Conservation (phyloP, 352 stramenopile species). For the Globisporangium rhizosaccharum region DNA sequence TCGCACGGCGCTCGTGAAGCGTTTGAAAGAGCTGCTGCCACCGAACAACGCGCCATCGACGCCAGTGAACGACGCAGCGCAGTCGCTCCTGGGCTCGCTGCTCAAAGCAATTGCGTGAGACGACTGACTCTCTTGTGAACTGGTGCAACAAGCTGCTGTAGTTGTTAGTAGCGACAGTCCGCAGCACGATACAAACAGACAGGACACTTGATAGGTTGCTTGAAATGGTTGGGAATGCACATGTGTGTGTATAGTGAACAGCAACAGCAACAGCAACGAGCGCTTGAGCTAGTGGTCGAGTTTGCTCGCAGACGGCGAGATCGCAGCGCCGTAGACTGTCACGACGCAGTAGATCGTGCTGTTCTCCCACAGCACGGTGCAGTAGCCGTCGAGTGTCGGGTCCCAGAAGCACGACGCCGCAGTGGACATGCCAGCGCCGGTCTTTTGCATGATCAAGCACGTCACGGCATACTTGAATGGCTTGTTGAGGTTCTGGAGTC, state of each 20-base stretch:
- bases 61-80: conserved; percentile 42
- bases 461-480: conserved; percentile 84
- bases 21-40: conserved; percentile 26
- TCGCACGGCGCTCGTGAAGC: conserved; percentile 24
- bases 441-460: conserved; percentile 86
- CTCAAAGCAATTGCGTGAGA: conserved; percentile 16
- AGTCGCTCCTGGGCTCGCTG: conserved; percentile 42
- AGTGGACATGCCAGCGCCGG: conserved; percentile 60
- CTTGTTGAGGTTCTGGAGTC: conserved; percentile 84
- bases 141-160: not conserved
- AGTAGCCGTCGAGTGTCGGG: conserved; percentile 68
- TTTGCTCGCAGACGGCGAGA: conserved; percentile 75
- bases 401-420: conserved; percentile 77
- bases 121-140: not conserved
- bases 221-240: conserved; percentile 5
- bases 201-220: not conserved
- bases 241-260: not conserved
- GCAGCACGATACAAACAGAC: not conserved
- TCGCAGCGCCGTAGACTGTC: conserved; percentile 74
- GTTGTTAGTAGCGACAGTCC: not conserved
- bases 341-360: conserved; percentile 83
- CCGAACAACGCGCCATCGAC: conserved; percentile 17
- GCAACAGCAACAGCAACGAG: not conserved
- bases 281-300: conserved; percentile 38
- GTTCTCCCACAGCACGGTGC: conserved; percentile 83